phyloP scores from a whole-genome alignment of 345 rosid species.

The Cardamine occulta region DNA sequence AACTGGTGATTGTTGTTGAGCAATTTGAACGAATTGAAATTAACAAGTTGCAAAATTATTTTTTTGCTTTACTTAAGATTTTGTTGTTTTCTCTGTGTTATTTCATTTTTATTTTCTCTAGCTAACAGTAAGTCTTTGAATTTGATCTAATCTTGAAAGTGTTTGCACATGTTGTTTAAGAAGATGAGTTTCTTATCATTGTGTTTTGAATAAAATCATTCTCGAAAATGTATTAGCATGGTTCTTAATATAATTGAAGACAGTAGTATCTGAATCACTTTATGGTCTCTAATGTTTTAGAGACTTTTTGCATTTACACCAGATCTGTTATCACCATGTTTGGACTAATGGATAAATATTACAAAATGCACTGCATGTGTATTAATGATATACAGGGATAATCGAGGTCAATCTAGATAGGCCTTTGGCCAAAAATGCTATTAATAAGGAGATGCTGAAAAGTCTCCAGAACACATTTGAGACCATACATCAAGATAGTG shows the following conservation, averaged over 20 bases:
- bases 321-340: background rate
- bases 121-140: background rate
- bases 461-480: slow-evolving; percentile 67
- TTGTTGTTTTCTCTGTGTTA: background rate
- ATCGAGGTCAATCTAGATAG: slow-evolving; percentile 77
- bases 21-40: slow-evolving; percentile 1
- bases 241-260: background rate
- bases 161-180: background rate
- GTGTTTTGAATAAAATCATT: background rate
- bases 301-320: background rate
- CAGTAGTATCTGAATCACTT: slow-evolving; percentile 1
- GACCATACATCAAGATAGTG: slow-evolving; percentile 54
- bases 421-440: slow-evolving; percentile 71
- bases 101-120: background rate
- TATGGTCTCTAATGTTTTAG: background rate
- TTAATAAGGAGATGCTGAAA: slow-evolving; percentile 74
- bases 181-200: background rate
- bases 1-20: background rate
- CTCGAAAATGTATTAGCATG: background rate
- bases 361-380: background rate
- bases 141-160: background rate
- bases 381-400: slow-evolving; percentile 58
- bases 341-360: background rate
- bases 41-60: background rate
- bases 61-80: background rate